phyloP scores from a whole-genome alignment of 306 rosid genomes.

The Pterocarpus macrocarpus region DNA sequence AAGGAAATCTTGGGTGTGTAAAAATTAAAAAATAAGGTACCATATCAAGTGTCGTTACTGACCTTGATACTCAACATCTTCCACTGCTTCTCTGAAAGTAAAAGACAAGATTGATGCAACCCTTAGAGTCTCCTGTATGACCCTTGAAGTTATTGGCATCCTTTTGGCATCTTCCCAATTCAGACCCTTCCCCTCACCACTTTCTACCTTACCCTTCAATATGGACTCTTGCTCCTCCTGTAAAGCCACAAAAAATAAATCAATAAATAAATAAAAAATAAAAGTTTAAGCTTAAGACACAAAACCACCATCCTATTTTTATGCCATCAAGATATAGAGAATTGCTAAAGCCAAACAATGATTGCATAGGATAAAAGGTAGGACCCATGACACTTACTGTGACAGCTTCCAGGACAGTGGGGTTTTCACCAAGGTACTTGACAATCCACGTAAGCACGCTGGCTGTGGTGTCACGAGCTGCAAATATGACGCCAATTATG shows the following conservation, averaged over 20 bases:
- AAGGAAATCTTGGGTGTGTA: neutral
- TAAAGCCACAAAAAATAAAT: neutral
- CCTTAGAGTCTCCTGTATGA: conserved; percentile 93
- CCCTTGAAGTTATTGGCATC: conserved; percentile 88
- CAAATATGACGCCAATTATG: conserved; percentile 91
- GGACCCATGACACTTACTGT: conserved; percentile 69
- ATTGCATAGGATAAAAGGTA: conserved; percentile 33
- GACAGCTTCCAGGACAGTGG: conserved; percentile 81
- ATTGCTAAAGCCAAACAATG: neutral
- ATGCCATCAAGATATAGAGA: conserved; percentile 7
- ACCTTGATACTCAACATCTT: conserved; percentile 95
- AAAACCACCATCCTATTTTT: neutral
- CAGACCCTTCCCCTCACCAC: conserved; percentile 61
- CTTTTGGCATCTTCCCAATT: conserved; percentile 84
- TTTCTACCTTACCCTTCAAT: conserved; percentile 59
- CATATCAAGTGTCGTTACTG: conserved; percentile 41
- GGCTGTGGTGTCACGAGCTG: conserved; percentile 98
- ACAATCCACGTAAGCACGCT: conserved; percentile 94
- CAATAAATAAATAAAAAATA: neutral
- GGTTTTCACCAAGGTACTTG: conserved; percentile 87
- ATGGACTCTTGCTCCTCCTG: conserved; percentile 87
- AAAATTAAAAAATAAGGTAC: neutral
- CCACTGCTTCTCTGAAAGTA: conserved; percentile 95
- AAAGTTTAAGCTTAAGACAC: neutral
- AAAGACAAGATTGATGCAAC: conserved; percentile 91